A percentile compares a stretch with the other conserved stretches of the same genome.
Evolutionary conservation across 352 stramenopile genomes (phyloP).

Genomic region (Phytopythium delawarense): DNA sequence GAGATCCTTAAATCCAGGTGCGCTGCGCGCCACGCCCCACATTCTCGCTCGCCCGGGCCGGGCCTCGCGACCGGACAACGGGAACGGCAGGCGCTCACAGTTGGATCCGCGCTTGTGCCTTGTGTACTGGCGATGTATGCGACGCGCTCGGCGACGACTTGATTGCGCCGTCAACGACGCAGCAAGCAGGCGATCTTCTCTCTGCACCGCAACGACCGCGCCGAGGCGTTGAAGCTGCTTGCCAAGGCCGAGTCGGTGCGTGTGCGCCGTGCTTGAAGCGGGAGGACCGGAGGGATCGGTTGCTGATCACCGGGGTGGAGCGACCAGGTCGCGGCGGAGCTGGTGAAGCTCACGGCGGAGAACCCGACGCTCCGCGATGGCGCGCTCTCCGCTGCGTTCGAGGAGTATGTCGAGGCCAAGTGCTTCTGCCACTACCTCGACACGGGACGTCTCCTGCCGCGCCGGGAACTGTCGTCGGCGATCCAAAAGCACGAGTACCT

Average conservation of each 20-base stretch:
- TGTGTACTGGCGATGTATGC: neutral
- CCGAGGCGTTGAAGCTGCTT: constrained; percentile 50
- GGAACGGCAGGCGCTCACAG: neutral
- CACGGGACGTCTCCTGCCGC: constrained; percentile 45
- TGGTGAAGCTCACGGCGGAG: constrained; percentile 77
- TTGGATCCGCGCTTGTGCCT: neutral
- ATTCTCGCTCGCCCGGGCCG: neutral
- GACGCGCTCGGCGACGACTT: neutral
- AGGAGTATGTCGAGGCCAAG: constrained; percentile 94
- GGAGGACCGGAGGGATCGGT: neutral
- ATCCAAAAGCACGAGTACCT: constrained; percentile 90
- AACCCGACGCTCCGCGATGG: constrained; percentile 82
- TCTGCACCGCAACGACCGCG: constrained; percentile 84
- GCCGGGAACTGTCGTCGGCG: constrained; percentile 37
- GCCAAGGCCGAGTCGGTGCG: constrained; percentile 46
- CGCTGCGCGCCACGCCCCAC: neutral
- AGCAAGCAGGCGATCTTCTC: constrained; percentile 95
- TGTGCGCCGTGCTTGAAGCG: neutral
- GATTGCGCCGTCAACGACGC: neutral
- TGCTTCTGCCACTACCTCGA: constrained; percentile 88
- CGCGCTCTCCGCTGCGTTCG: constrained; percentile 81
- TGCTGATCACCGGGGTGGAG: neutral
- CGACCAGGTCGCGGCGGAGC: constrained; percentile 55
- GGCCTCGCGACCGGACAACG: neutral
- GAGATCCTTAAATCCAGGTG: constrained; percentile 93